Conservation (phyloP, 2,329 filamentous ascomycete genomes). For the Clarireedia paspali region DNA sequence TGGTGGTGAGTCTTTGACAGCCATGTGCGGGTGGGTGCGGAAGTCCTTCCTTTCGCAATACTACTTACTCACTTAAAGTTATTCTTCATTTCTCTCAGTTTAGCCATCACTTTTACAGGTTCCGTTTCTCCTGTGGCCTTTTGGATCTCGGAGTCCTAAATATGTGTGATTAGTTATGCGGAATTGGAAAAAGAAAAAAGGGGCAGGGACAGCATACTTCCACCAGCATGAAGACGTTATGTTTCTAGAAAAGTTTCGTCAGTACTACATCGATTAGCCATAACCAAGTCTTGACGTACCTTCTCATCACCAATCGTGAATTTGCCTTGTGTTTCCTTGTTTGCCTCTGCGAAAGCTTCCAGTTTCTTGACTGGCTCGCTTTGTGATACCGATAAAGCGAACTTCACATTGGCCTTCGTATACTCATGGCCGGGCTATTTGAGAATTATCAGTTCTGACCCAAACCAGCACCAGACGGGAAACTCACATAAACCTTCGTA, state of each 20-base stretch:
- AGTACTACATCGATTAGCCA: conserved; percentile 10
- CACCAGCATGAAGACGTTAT: conserved; percentile 95
- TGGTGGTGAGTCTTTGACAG: background rate
- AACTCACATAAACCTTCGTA: conserved; percentile 77
- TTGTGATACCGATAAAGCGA: conserved; percentile 68
- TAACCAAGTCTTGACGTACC: conserved; percentile 41
- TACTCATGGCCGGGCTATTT: conserved; percentile 87
- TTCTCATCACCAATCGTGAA: conserved; percentile 98
- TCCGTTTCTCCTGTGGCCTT: conserved; percentile 75
- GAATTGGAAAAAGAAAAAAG: background rate
- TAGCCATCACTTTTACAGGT: conserved; percentile 76
- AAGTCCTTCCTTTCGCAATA: background rate
- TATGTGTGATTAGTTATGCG: conserved; percentile 9
- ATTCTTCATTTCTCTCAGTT: conserved; percentile 88
- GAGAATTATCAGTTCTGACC: conserved; percentile 6
- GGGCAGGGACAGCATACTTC: conserved; percentile 44
- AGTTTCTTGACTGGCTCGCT: conserved; percentile 71
- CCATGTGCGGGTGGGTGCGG: background rate
- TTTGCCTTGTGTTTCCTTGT: conserved; percentile 85
- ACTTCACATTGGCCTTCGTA: conserved; percentile 93
- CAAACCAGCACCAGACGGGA: background rate
- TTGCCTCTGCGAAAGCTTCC: conserved; percentile 65
- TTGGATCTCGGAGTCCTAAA: conserved; percentile 72
- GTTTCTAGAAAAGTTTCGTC: conserved; percentile 45
- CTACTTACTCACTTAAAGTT: conserved; percentile 30